Percentiles rank a stretch among this genome's conserved stretches.
phyloP scores from a whole-genome alignment of 306 rosid genomes.

The Castanea mollissima region DNA sequence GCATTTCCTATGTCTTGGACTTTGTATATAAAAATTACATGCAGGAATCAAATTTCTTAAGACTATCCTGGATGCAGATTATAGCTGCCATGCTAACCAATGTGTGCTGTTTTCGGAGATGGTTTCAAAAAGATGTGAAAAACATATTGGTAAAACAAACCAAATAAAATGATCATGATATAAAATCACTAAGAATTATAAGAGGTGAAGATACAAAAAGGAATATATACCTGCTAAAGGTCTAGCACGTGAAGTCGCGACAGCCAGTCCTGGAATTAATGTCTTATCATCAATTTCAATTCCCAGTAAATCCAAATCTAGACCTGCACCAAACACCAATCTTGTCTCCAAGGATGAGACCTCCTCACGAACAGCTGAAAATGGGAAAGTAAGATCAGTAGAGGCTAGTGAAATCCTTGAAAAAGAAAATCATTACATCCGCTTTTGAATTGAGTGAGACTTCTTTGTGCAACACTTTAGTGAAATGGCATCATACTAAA shows the following conservation, averaged over 20 bases:
- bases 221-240: slow-evolving; percentile 68
- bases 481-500: not conserved
- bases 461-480: not conserved
- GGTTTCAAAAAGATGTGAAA: not conserved
- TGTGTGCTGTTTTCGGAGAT: not conserved
- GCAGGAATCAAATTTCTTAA: not conserved
- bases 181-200: not conserved
- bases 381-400: slow-evolving; percentile 18
- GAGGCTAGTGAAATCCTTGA: slow-evolving; percentile 12
- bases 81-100: not conserved
- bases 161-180: not conserved
- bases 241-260: slow-evolving; percentile 78
- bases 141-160: not conserved
- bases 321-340: slow-evolving; percentile 67
- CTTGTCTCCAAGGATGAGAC: slow-evolving; percentile 47
- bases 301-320: slow-evolving; percentile 89
- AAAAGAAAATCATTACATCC: not conserved
- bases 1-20: not conserved
- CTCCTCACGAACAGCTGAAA: slow-evolving; percentile 80
- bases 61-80: not conserved
- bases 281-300: slow-evolving; percentile 82
- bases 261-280: slow-evolving; percentile 87
- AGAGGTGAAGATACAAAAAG: slow-evolving; percentile 3
- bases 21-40: not conserved
- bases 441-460: not conserved